phyloP scores from a whole-genome alignment of 1,139 yeast genomes.

The Geotrichum australiense region DNA sequence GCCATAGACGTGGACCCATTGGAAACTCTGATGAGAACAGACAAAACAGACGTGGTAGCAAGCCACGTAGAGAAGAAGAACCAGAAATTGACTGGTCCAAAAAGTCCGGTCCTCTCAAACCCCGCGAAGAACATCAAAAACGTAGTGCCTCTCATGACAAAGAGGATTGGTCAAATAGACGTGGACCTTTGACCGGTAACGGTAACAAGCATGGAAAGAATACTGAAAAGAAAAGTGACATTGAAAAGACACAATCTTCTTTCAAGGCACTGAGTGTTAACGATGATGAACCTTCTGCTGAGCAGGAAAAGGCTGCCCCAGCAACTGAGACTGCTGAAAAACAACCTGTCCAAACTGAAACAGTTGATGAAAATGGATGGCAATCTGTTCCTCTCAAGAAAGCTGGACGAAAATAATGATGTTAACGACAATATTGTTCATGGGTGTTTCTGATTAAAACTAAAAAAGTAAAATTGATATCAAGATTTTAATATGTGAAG shows the following conservation, averaged over 20 bases:
- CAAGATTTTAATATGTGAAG: no score
- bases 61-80: conserved; percentile 34
- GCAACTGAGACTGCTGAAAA: conserved; percentile 1
- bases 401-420: conserved; percentile 11
- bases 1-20: conserved; percentile 30
- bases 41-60: no score
- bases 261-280: conserved; percentile 8
- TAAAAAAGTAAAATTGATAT: background rate
- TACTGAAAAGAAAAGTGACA: conserved; percentile 1
- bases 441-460: conserved; percentile 1
- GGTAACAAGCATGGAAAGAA: background rate
- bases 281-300: background rate
- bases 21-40: background rate
- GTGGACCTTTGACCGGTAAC: conserved; percentile 33
- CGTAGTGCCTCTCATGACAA: no score
- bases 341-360: conserved; percentile 5
- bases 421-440: conserved; percentile 12
- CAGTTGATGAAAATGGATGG: conserved; percentile 30
- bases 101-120: conserved; percentile 33
- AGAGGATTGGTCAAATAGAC: conserved; percentile 29
- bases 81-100: conserved; percentile 40
- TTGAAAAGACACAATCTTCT: background rate
- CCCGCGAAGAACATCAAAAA: conserved; percentile 1
- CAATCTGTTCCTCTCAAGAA: conserved; percentile 26
- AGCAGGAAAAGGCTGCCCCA: conserved; percentile 2